Evolutionary conservation across 139 green algal species (phyloP), one percentile per base, ranked within the genome.

Genomic region (Chlorella ohadii): DNA sequence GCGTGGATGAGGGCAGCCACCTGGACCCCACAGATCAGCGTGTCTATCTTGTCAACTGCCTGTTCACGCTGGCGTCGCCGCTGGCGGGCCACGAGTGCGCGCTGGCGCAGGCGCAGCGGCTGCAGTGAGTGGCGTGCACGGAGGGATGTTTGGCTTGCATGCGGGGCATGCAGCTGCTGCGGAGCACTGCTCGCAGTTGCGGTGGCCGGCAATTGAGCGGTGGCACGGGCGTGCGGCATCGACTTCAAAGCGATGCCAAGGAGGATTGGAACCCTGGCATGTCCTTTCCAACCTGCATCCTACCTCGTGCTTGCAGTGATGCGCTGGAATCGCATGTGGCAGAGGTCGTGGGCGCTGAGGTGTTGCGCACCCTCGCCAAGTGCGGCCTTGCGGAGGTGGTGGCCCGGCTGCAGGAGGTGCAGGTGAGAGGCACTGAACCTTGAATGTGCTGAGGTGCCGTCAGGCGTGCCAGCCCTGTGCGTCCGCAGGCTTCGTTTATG

Each of bases 41-140:
- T 38, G 82, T 95, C 22, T 97, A 93, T 88, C 39, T 95, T 3
- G 85, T 97, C 77, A 98, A 98, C 90, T 97, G 93, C 89, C 66
- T 96, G 27, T 63, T 87, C 28, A 87, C 87, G 1, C 82, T 94
- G 33, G 71, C 83, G 12, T 72, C 47, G 1, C 84, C 86, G 36
- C 87, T 92, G 71, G 77, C 80, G n/a, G 77, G 80, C 5, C 81
- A 86, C 34, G 57, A 72, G 38, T 85, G 82, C 79, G 83, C 78
- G 9, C 27, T 66, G 34, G 34, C 47, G 76, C 86, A 65, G 68
- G 80, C 66, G 31, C 80, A 72, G 34, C 1, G 36, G 56, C 70
- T 85, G 67, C 68, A 77, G 80, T 85, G 80, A 79, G 80, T 73
- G 44, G n/a, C n/a, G n/a, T n/a, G n/a, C n/a, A n/a, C n/a, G n/a